Evolutionary conservation across 1,284 basidiomycete genomes (phyloP).

Genomic region (Flammula alnicola): DNA sequence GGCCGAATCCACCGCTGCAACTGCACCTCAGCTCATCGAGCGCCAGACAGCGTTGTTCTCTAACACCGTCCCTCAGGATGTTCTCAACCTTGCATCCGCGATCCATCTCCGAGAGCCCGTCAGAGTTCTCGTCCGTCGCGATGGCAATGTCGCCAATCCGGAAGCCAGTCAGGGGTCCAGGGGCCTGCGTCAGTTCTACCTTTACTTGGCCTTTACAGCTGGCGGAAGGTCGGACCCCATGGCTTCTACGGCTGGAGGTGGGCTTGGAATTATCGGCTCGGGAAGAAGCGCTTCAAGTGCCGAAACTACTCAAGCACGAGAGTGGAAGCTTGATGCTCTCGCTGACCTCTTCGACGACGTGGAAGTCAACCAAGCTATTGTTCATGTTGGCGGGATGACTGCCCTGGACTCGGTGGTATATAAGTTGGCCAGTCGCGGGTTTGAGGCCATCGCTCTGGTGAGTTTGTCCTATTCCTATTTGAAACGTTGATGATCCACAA

Average conservation of each 20-base stretch:
- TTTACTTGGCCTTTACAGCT: constrained; percentile 91
- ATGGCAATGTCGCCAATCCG: constrained; percentile 81
- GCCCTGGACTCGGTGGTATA: constrained; percentile 87
- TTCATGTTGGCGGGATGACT: constrained; percentile 88
- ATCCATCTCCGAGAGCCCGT: constrained; percentile 95
- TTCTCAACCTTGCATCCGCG: constrained; percentile 85
- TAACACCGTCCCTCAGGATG: constrained; percentile 93
- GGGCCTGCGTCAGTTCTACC: constrained; percentile 90
- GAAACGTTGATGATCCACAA: constrained; percentile 9
- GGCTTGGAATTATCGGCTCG: constrained; percentile 89
- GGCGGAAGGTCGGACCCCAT: constrained; percentile 72
- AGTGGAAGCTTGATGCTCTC: constrained; percentile 97
- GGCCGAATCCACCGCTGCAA: constrained; percentile 33
- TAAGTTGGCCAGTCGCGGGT: constrained; percentile 83
- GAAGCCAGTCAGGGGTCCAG: constrained; percentile 77
- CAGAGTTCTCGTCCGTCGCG: constrained; percentile 93
- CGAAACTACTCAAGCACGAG: constrained; percentile 87
- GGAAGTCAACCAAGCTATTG: constrained; percentile 82
- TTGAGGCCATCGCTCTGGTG: constrained; percentile 86
- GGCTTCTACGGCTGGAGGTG: constrained; percentile 53
- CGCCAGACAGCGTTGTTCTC: constrained; percentile 97
- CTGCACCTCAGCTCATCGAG: constrained; percentile 53
- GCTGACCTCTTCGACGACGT: constrained; percentile 93
- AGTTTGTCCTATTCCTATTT: constrained; percentile 33
- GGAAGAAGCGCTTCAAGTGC: constrained; percentile 79